A percentile compares a stretch with the other conserved stretches of the same genome.
These are phyloP conservation scores for Cercospora beticola DNA, from an alignment of 2,329 filamentous ascomycete genomes.

Conservation along the genomic window DNA sequence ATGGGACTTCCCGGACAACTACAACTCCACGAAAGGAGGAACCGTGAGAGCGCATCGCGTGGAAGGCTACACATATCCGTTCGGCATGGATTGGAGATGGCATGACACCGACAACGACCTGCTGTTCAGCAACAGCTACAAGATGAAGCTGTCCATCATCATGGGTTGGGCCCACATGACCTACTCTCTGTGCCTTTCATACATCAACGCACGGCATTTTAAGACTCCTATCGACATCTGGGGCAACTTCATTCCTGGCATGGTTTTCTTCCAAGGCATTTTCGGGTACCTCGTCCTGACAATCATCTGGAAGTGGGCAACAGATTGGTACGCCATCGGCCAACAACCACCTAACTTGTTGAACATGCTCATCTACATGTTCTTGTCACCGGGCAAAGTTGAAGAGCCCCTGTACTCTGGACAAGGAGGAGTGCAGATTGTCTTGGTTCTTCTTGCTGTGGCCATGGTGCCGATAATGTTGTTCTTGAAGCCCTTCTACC, in stretches of 20 bases:
- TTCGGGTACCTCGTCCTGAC: slow-evolving; percentile 94
- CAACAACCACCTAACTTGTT: slow-evolving; percentile 78
- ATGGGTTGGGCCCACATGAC: slow-evolving; percentile 99
- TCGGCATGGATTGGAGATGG: slow-evolving; percentile 95
- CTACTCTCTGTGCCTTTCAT: slow-evolving; percentile 90
- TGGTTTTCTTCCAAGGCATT: slow-evolving; percentile 99
- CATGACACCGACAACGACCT: slow-evolving; percentile 93
- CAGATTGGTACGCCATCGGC: slow-evolving; percentile 74
- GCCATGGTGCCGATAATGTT: slow-evolving; percentile 85
- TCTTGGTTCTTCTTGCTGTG: slow-evolving; percentile 78
- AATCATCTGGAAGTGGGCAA: slow-evolving; percentile 95
- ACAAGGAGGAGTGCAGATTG: slow-evolving; percentile 72
- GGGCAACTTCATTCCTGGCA: slow-evolving; percentile 95
- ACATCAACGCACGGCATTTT: slow-evolving; percentile 92
- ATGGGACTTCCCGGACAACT: slow-evolving; percentile 67
- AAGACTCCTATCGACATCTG: slow-evolving; percentile 93
- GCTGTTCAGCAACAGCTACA: slow-evolving; percentile 96
- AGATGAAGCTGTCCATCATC: slow-evolving; percentile 99
- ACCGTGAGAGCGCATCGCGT: slow-evolving; percentile 65
- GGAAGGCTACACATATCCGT: slow-evolving; percentile 82
- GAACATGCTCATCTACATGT: slow-evolving; percentile 99
- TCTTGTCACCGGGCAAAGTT: slow-evolving; percentile 76
- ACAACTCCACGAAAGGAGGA: slow-evolving; percentile 40
- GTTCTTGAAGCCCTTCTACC: slow-evolving; percentile 93
- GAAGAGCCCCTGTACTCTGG: slow-evolving; percentile 75